A percentile compares a stretch with the other conserved stretches of the same genome.
Conservation (phyloP, 2,329 filamentous ascomycete genomes). For the Falciphora oryzae region DNA sequence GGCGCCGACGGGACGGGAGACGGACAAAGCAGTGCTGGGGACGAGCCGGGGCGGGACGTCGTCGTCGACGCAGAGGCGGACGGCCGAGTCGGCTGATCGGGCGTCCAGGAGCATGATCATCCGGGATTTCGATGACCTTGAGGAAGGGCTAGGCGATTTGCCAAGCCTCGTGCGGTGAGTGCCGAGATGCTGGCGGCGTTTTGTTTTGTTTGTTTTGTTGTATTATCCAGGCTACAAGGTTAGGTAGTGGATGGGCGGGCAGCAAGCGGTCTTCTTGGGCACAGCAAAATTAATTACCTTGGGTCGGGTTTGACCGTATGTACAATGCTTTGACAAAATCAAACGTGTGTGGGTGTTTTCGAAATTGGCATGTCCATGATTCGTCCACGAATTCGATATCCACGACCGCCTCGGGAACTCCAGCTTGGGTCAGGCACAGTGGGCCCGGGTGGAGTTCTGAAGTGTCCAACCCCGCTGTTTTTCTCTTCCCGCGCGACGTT, state of each 20-base stretch:
- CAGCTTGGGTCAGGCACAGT: not conserved
- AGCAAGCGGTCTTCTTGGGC: not conserved
- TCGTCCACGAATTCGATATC: not conserved
- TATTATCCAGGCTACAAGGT: not conserved
- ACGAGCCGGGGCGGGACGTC: constrained; percentile 14
- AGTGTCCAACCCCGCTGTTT: not conserved
- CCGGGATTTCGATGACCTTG: constrained; percentile 29
- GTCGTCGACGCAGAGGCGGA: constrained; percentile 7
- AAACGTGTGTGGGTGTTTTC: no score
- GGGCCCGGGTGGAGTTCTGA: not conserved
- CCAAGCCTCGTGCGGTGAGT: not conserved
- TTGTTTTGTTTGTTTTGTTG: not conserved
- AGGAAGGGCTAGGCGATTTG: not conserved
- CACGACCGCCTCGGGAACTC: not conserved
- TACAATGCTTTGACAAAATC: not conserved
- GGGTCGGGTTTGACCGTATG: not conserved
- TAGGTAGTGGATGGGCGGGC: no score
- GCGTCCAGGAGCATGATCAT: constrained; percentile 21
- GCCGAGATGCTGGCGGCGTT: not conserved
- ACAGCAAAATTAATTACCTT: not conserved
- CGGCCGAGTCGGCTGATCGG: constrained; percentile 7
- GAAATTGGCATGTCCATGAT: not conserved
- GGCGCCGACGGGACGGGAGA: constrained; percentile 17
- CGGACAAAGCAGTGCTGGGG: constrained; percentile 14
- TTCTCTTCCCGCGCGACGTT: not conserved